A percentile compares a stretch with the other conserved stretches of the same genome.
These are phyloP conservation scores for Dactylellina sp. DNA, from an alignment of 2,329 filamentous ascomycete genomes.

Conservation along the genomic window DNA sequence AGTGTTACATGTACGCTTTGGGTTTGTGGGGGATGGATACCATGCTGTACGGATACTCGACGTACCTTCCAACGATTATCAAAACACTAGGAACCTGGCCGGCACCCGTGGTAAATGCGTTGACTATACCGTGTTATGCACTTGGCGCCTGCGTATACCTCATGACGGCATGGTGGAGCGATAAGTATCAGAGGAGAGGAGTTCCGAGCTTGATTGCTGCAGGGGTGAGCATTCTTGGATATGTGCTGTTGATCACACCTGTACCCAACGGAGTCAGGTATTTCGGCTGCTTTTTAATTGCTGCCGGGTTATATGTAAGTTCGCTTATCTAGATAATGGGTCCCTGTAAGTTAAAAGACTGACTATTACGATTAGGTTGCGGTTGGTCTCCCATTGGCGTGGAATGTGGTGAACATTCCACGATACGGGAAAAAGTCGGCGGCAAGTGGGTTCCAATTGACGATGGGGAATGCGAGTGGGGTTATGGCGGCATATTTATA, in stretches of 20 bases:
- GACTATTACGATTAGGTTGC: slow-evolving; percentile 64
- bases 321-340: slow-evolving; percentile 63
- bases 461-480: slow-evolving; percentile 76
- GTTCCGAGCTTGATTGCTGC: slow-evolving; percentile 74
- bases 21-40: slow-evolving; percentile 80
- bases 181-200: slow-evolving; percentile 74
- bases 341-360: slow-evolving; percentile 59
- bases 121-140: slow-evolving; percentile 82
- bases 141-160: slow-evolving; percentile 78
- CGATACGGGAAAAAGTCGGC: slow-evolving; percentile 81
- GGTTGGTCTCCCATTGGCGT: slow-evolving; percentile 71
- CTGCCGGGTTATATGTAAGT: slow-evolving; percentile 73
- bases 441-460: slow-evolving; percentile 77
- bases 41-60: slow-evolving; percentile 82
- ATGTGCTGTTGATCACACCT: slow-evolving; percentile 75
- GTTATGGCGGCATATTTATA: slow-evolving; percentile 78
- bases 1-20: slow-evolving; percentile 71
- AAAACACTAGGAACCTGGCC: slow-evolving; percentile 74
- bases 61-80: slow-evolving; percentile 83
- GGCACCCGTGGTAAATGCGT: slow-evolving; percentile 75
- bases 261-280: slow-evolving; percentile 74
- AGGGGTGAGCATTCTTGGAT: slow-evolving; percentile 74
- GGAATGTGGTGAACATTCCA: slow-evolving; percentile 76
- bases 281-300: slow-evolving; percentile 81
- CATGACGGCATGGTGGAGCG: slow-evolving; percentile 74